Conservation (phyloP, 371 early-diverging fungal species). For the Rhizomucor pusillus region DNA sequence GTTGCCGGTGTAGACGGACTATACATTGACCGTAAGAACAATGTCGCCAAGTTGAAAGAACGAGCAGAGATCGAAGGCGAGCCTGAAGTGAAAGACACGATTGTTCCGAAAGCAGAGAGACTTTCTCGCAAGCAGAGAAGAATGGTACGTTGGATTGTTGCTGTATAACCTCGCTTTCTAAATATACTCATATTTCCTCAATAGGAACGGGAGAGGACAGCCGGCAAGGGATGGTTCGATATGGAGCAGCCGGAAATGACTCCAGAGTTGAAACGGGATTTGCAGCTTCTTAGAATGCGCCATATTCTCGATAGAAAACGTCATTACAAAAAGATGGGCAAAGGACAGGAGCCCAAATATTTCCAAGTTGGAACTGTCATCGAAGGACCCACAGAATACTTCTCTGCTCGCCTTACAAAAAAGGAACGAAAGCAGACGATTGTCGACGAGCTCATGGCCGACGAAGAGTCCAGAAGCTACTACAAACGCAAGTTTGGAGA, state of each 20-base stretch:
- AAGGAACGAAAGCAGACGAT: constrained; percentile 84
- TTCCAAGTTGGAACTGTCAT: constrained; percentile 93
- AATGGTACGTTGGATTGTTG: constrained; percentile 2
- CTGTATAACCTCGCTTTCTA: no score
- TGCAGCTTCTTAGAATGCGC: constrained; percentile 83
- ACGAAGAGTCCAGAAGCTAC: constrained; percentile 68
- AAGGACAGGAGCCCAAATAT: constrained; percentile 73
- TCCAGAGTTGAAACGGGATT: constrained; percentile 82
- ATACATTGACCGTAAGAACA: constrained; percentile 23
- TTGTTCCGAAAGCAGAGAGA: background rate
- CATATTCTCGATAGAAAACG: constrained; percentile 91
- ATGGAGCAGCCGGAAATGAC: constrained; percentile 88
- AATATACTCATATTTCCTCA: no score
- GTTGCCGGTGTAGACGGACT: constrained; percentile 21
- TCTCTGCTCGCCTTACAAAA: constrained; percentile 75
- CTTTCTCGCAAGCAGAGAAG: constrained; percentile 23
- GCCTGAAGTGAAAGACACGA: no score
- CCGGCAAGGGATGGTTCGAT: constrained; percentile 89
- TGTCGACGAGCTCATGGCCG: constrained; percentile 86
- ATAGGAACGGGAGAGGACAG: constrained; percentile 61
- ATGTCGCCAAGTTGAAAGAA: constrained; percentile 15
- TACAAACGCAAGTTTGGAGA: constrained; percentile 84
- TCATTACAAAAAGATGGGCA: constrained; percentile 84
- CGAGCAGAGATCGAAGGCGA: no score
- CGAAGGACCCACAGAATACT: constrained; percentile 89